A percentile compares a stretch with the other conserved stretches of the same genome.
phyloP scores from a whole-genome alignment of 2,329 filamentous ascomycete species.

The Claviceps sp. region DNA sequence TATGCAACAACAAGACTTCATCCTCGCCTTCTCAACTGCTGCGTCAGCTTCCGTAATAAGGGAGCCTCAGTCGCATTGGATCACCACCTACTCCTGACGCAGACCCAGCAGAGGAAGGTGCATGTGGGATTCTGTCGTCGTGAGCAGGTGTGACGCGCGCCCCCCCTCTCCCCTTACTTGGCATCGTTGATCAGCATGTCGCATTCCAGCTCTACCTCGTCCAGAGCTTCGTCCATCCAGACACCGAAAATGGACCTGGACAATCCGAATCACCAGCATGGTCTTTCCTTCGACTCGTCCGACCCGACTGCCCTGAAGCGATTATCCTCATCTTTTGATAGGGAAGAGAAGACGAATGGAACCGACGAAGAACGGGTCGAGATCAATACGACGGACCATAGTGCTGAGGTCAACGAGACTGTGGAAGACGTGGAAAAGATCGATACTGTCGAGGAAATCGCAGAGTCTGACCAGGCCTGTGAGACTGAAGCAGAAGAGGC shows the following conservation, averaged over 20 bases:
- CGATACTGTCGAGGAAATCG: background rate
- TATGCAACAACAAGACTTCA: slow-evolving; percentile 13
- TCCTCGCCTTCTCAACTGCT: slow-evolving; percentile 8
- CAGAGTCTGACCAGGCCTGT: slow-evolving; percentile 7
- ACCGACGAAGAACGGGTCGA: background rate
- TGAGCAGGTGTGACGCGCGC: background rate
- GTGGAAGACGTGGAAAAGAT: background rate
- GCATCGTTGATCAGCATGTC: slow-evolving; percentile 11
- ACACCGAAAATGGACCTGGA: slow-evolving; percentile 17
- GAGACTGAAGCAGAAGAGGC: slow-evolving; percentile 14
- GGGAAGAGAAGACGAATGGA: background rate
- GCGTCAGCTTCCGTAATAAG: slow-evolving; percentile 7
- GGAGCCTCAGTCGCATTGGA: slow-evolving; percentile 1
- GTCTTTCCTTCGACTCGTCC: slow-evolving; percentile 16
- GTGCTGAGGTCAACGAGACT: background rate
- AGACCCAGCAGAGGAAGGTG: slow-evolving; percentile 5
- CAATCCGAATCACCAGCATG: slow-evolving; percentile 14
- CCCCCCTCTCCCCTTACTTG: slow-evolving; percentile 1
- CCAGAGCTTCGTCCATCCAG: slow-evolving; percentile 8
- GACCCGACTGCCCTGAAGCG: slow-evolving; percentile 9
- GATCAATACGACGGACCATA: background rate
- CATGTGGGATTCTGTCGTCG: slow-evolving; percentile 4
- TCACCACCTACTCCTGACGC: slow-evolving; percentile 5
- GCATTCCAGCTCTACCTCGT: slow-evolving; percentile 15
- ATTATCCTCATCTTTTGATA: slow-evolving; percentile 1